Conservation (phyloP, 2,329 filamentous ascomycete species). For the Fusarium fracticaudum region DNA sequence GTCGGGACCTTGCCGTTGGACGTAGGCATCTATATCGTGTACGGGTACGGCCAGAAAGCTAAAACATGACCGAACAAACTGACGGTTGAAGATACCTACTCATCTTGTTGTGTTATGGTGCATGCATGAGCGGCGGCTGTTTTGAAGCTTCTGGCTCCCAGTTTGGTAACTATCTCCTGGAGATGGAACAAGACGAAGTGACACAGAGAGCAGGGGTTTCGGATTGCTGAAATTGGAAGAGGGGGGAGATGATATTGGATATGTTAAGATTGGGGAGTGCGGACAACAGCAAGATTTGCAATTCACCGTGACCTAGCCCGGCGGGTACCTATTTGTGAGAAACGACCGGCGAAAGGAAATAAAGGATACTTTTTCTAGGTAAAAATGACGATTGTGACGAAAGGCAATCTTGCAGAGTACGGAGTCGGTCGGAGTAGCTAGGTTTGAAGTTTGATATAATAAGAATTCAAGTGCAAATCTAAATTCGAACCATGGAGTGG, state of each 20-base stretch:
- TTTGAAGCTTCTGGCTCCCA: constrained; percentile 13
- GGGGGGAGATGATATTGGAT: constrained; percentile 34
- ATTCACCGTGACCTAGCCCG: constrained; percentile 24
- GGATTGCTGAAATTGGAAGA: constrained; percentile 23
- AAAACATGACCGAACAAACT: constrained; percentile 28
- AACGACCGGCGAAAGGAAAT: constrained; percentile 15
- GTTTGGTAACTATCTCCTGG: constrained; percentile 22
- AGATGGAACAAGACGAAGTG: constrained; percentile 32
- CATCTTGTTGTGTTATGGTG: constrained; percentile 22
- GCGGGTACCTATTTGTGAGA: constrained; percentile 26
- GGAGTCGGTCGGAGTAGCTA: background rate
- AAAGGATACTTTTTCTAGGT: constrained; percentile 5
- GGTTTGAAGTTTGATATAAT: background rate
- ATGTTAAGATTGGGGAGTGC: constrained; percentile 33
- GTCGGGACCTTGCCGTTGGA: constrained; percentile 22
- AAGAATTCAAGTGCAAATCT: background rate
- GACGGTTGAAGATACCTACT: constrained; percentile 15
- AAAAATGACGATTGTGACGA: constrained; percentile 25
- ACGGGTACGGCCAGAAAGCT: constrained; percentile 22
- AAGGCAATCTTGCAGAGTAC: constrained; percentile 4
- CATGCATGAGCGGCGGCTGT: constrained; percentile 8
- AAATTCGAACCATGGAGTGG: background rate
- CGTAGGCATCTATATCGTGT: constrained; percentile 4
- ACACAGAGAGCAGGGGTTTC: constrained; percentile 32
- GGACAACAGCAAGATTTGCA: constrained; percentile 37